Base-by-base conservation (phyloP, 495 filamentous ascomycete species). In the Xylaria intraflava region DNA sequence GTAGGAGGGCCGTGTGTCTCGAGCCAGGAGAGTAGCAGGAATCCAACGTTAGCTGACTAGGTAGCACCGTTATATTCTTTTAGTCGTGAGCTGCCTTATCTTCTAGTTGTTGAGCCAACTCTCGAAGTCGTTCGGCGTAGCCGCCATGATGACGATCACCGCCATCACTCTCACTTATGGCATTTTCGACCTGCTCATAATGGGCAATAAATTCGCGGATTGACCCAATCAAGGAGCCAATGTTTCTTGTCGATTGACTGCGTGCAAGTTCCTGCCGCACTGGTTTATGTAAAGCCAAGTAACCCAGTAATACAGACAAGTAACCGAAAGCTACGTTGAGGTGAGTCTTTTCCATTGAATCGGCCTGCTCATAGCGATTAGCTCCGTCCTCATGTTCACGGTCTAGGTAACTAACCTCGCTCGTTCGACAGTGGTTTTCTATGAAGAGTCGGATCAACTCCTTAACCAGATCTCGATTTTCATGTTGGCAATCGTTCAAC, bases 281-380 rank as follows among this genome's bases (percentile, higher is more conserved):
- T 26, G 74, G 71, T 11, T 62, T 43, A 46, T 83, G 71, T 17
- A 91, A 72, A 62, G 86, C 90, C 14, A 96, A 75, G 45, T 86
- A 88, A 24, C 88, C 85, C 10, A 99, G 72, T 3, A 96, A 74
- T 4, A 97, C 83, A 0, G 92, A 83, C 38, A 99, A 76, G 61
- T 95, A 99, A 24, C 94, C 94, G 53, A 91, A 83, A 2, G 88
- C 87, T 26, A 99, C 90, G 65, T 92, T 95, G 46, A 83, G 79
- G 46, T 86, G 84, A n/a, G 85, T 83, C 60, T 89, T 88, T 65
- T 89, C 78, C 62, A 91, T 79, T 0, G 90, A 93, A 65, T 88
- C 83, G 50, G 88, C 90, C 89, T 96, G 56, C 29, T 0, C 42
- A 23, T 4, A 12, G 24, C 30, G 33, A 44, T 53, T 31, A 53